Base-by-base conservation (phyloP, 257 asterid genomes). In the Ilex aquifolium region DNA sequence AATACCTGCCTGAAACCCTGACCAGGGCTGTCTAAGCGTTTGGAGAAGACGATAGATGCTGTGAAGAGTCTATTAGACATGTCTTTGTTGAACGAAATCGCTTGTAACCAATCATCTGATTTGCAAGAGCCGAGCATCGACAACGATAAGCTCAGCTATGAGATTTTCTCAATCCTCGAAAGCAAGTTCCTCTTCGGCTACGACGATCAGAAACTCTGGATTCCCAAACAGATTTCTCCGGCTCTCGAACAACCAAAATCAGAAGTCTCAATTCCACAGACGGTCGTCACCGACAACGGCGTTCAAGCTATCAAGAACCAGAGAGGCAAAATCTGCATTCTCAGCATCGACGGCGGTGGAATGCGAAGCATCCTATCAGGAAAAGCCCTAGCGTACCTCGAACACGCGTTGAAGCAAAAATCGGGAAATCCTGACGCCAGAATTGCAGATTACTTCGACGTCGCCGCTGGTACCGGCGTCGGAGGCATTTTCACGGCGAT, bases 401-500 rank as follows among this genome's bases (percentile, higher is more conserved):
- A 93, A 61, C 72, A 83, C 15, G 91, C 94, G 12, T 57, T 93
- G 75, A 90, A 81, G 77, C 69, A 44, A 3, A 85, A 83, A 72
- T 93, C 99, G 3, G 94, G 91, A 11, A 80, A 87, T 60, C 79
- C 88, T 2, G 82, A 87, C 59, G 97, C 99, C 12, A 72, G 87
- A 68, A 82, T 93, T 57, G 97, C 96, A 10, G 96, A 93, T 68
- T 93, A 82, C 56, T 87, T 93, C 73, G 99, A 93, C 74, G 97
- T 93, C 15, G 94, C 96, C 7, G 84, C 93, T 17, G 99, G 99
- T 7, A 80, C 88, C 50, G 97, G 99, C 55, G 81, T 87, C 60
- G 99, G 99, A 3, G 99, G 99, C 0, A 81, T 93, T 13, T 90
- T 90, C 79, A 76, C 95, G 66, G 83, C 95, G 75, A 93, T 93